Evolutionary conservation across 2,329 filamentous ascomycete genomes (phyloP), one percentile per base, ranked within the genome.

Genomic region (Blumeria graminis): DNA sequence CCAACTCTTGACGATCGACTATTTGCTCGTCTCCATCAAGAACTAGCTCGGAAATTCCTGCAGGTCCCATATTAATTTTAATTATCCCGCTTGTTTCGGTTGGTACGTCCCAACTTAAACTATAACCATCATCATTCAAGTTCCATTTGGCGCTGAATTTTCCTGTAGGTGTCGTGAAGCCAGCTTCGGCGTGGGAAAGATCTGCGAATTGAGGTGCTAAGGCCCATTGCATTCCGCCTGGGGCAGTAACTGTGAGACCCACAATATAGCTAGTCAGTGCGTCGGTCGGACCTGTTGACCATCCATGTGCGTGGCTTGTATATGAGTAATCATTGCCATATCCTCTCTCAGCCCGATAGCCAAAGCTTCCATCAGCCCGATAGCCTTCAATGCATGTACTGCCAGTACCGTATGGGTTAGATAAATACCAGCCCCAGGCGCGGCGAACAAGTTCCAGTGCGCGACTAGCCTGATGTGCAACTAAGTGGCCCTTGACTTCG

Each of bases 321-420:
- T 74, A 72, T 0, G 58, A 59, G 18, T 58, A 59, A 41, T 76
- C 73, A 51, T 72, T 69, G 3, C 65, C 65, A 59, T 81, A 80
- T 0, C 76, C 77, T 6, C 71, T 65, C n/a, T 38, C 56, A 6
- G 55, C 53, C 46, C 59, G 38, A 62, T 82, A 82, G 1, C 72
- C 75, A 54, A 77, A 82, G 0, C 69, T 73, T 3, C 76, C 76
- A 59, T 81, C 71, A 0, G 64, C 65, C 1, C 76, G 68, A 58
- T 78, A 80, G 0, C 77, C 78, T 64, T 81, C 78, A 32, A 80
- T 71, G 18, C 76, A 71, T 0, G 78, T 81, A 45, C 71, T 75
- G 57, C 73, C 69, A 0, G 77, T 80, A n/a, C 76, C 76, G 60
- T 76, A 73, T 0, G 72, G 70, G 57, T 79, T 72, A 58, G 73